Conservation (phyloP, 2,329 filamentous ascomycete species). For the Amylocarpus encephaloides region DNA sequence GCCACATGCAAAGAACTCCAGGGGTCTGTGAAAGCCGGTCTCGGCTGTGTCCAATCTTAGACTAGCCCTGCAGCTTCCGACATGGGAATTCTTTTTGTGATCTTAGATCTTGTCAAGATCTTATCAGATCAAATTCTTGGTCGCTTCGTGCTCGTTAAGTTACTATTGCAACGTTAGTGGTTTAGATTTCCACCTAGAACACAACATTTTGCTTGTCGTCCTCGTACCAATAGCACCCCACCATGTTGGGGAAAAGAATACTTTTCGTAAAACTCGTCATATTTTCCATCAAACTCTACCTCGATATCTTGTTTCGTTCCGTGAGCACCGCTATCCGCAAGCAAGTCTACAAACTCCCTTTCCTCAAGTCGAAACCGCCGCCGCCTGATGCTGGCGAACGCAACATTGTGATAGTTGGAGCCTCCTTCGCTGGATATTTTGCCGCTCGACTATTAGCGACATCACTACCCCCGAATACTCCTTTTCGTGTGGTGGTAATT, state of each 20-base stretch:
- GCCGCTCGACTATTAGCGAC: neutral
- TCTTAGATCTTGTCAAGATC: conserved; percentile 1
- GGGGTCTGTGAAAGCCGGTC: no score
- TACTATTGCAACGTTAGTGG: neutral
- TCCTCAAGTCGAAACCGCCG: neutral
- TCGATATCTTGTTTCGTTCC: neutral
- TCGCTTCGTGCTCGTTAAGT: neutral
- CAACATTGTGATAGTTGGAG: neutral
- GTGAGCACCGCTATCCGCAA: neutral
- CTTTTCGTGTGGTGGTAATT: conserved; percentile 1
- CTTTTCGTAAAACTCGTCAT: neutral
- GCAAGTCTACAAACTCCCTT: neutral
- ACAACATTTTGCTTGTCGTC: neutral
- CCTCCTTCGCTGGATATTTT: neutral
- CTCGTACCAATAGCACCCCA: neutral
- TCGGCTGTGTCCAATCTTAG: no score
- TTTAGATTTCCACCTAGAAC: neutral
- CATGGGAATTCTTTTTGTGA: no score
- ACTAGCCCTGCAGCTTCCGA: no score
- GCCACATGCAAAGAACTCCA: no score
- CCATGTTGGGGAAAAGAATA: neutral
- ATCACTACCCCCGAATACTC: neutral
- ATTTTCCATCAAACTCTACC: neutral
- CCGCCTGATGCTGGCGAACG: neutral
- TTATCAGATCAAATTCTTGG: neutral